Conservation (phyloP, 441 rosid species). For the Syzygium malaccense region DNA sequence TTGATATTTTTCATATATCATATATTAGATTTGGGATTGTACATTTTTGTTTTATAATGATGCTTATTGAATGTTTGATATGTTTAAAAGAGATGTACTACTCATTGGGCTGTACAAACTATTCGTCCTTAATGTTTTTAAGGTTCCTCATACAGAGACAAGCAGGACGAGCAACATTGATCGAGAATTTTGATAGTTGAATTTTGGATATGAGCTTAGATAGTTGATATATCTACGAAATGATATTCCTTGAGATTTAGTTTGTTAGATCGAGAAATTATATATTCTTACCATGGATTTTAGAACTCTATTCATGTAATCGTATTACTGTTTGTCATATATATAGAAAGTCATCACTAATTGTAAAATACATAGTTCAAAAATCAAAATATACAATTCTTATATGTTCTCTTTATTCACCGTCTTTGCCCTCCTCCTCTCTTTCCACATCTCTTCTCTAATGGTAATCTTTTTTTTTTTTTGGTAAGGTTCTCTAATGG, state of each 20-base stretch:
- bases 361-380: neutral
- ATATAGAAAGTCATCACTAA: neutral
- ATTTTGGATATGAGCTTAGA: neutral
- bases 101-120: neutral
- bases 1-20: neutral
- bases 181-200: neutral
- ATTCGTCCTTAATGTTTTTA: too few species aligned
- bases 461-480: too few species aligned
- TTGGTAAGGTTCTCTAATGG: too few species aligned
- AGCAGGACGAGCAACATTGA: neutral
- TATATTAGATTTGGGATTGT: neutral
- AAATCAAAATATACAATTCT: neutral
- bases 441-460: neutral
- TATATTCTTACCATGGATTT: neutral
- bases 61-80: neutral
- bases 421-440: rapidly evolving
- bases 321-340: too few species aligned
- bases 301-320: neutral
- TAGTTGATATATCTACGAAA: neutral
- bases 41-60: neutral
- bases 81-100: neutral
- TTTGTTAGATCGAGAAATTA: neutral
- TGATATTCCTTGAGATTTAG: neutral
- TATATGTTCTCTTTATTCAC: neutral
- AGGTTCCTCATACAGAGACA: neutral